A percentile compares a stretch with the other conserved stretches of the same genome.
Evolutionary conservation across 2,329 filamentous ascomycete genomes (phyloP).

Genomic region (Alternaria consortialis): DNA sequence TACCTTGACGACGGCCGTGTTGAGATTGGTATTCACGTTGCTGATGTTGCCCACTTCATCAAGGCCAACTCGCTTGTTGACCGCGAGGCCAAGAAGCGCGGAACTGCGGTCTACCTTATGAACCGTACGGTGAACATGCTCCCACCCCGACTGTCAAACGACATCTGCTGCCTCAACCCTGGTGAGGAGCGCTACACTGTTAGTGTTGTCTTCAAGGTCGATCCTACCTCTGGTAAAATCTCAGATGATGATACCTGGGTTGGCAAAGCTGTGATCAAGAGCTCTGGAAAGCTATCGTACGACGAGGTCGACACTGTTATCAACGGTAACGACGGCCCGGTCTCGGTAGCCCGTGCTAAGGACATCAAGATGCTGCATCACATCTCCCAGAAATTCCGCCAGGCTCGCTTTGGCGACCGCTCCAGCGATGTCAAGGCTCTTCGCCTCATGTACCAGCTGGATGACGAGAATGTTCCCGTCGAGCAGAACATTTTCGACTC

Average conservation of each 20-base stretch:
- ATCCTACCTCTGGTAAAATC: conserved; percentile 79
- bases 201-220: conserved; percentile 91
- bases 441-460: conserved; percentile 88
- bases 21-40: conserved; percentile 93
- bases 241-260: conserved; percentile 91
- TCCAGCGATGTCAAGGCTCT: conserved; percentile 83
- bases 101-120: conserved; percentile 93
- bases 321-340: conserved; percentile 70
- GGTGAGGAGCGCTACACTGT: conserved; percentile 90
- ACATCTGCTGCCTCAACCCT: conserved; percentile 86
- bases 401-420: conserved; percentile 82
- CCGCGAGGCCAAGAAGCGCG: conserved; percentile 96
- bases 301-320: conserved; percentile 86
- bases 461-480: conserved; percentile 97
- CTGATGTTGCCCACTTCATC: conserved; percentile 95
- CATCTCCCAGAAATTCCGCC: conserved; percentile 88
- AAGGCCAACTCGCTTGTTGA: conserved; percentile 96
- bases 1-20: conserved; percentile 82
- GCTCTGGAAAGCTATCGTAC: conserved; percentile 83
- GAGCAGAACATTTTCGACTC: conserved; percentile 97
- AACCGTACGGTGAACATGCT: conserved; percentile 89
- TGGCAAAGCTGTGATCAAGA: conserved; percentile 93
- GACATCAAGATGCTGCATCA: conserved; percentile 82
- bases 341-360: conserved; percentile 73
- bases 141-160: conserved; percentile 82